These are phyloP conservation scores for Xerocomellus amylosporus DNA, from an alignment of 768 basidiomycete genomes.

Conservation along the genomic window DNA sequence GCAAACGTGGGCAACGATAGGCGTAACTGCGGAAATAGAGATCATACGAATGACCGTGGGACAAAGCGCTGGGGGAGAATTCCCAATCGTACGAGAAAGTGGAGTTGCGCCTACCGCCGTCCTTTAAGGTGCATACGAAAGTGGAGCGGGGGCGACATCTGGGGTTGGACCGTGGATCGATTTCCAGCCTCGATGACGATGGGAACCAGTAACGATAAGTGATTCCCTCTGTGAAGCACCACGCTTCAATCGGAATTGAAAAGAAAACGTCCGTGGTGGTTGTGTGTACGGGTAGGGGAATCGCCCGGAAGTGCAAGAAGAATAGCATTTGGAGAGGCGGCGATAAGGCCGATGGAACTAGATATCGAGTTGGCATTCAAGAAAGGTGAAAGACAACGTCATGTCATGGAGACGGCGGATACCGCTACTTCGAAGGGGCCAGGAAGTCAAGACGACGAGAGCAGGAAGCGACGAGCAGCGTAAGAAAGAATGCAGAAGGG, in stretches of 20 bases:
- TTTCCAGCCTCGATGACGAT: background rate
- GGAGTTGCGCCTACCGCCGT: background rate
- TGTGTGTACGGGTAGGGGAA: background rate
- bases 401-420: background rate
- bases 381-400: background rate
- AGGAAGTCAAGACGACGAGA: background rate
- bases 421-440: background rate
- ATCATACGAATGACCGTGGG: slow-evolving; percentile 6
- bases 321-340: background rate
- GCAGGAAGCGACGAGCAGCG: background rate
- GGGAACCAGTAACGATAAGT: too few species aligned
- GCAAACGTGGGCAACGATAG: slow-evolving; percentile 3
- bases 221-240: background rate
- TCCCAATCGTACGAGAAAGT: background rate
- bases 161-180: background rate
- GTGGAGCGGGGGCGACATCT: background rate
- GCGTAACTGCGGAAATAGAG: slow-evolving; percentile 1
- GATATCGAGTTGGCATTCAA: background rate
- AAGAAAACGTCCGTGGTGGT: too few species aligned
- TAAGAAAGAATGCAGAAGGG: background rate
- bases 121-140: background rate
- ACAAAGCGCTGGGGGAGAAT: slow-evolving; percentile 7
- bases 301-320: background rate
- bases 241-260: background rate
- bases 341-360: background rate